Percentiles rank a stretch among this genome's conserved stretches.
Evolutionary conservation across 2,329 filamentous ascomycete genomes (phyloP).

Genomic region (Claviceps sp.): DNA sequence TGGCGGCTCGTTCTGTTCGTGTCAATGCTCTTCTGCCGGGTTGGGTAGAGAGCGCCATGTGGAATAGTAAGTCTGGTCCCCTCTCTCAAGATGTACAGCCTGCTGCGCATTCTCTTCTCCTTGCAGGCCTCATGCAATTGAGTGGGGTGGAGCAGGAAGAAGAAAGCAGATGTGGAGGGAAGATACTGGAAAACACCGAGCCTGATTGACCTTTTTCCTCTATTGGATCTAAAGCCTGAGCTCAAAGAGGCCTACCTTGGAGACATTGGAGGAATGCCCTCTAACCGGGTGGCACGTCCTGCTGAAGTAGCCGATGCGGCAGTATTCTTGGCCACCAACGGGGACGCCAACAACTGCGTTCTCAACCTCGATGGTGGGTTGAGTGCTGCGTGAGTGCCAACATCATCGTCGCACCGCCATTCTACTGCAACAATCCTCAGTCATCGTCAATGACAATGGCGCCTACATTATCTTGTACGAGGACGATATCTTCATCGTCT

Average conservation of each 20-base stretch:
- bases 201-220: constrained; percentile 25
- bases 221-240: constrained; percentile 23
- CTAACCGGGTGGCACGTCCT: constrained; percentile 49
- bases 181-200: background rate
- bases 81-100: constrained; percentile 2
- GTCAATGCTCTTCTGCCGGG: constrained; percentile 74
- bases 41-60: constrained; percentile 75
- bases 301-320: constrained; percentile 71
- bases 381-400: constrained; percentile 44
- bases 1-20: constrained; percentile 48
- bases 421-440: constrained; percentile 12
- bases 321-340: constrained; percentile 61
- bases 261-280: constrained; percentile 38
- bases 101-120: background rate
- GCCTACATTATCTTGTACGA: constrained; percentile 42
- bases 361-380: constrained; percentile 78
- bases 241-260: constrained; percentile 25
- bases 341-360: constrained; percentile 77
- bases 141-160: background rate
- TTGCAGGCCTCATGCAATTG: background rate
- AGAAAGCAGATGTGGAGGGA: background rate
- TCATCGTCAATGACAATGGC: constrained; percentile 57
- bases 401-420: background rate
- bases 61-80: constrained; percentile 39
- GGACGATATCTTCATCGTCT: constrained; percentile 24